phyloP scores from a whole-genome alignment of 306 rosid genomes.

The Styphnolobium japonicum region DNA sequence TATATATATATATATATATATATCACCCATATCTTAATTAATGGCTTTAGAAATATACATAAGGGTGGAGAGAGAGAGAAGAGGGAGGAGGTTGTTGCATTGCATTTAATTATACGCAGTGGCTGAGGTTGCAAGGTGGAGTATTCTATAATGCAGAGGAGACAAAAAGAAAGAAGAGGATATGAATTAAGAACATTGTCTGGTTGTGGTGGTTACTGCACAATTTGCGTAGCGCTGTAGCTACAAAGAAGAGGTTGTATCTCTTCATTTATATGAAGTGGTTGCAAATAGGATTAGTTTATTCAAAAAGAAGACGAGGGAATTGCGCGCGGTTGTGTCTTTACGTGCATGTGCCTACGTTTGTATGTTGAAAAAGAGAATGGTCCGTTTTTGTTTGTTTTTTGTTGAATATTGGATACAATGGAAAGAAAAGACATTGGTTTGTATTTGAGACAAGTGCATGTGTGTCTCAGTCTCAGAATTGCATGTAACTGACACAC shows the following conservation, averaged over 20 bases:
- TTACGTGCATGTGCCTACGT: conserved; percentile 7
- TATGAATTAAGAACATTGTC: conserved; percentile 20
- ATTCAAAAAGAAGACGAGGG: conserved; percentile 5
- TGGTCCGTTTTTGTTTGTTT: background rate
- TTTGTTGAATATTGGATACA: background rate
- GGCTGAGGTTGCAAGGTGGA: conserved; percentile 44
- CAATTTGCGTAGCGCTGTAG: conserved; percentile 13
- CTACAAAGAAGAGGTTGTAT: conserved; percentile 16
- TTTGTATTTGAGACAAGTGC: background rate
- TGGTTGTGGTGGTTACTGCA: conserved; percentile 15
- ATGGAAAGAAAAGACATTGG: background rate
- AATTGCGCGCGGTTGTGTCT: background rate
- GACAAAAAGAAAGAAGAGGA: background rate
- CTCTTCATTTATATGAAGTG: conserved; percentile 42
- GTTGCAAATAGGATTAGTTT: conserved; percentile 18
- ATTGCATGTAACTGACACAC: background rate
- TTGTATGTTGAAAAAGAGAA: conserved; percentile 6
- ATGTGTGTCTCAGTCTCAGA: background rate
- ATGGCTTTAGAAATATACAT: conserved; percentile 1
- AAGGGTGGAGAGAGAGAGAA: background rate
- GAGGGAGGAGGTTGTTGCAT: background rate
- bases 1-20: too few relatives aligned
- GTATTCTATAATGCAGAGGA: conserved; percentile 12
- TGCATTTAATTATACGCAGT: conserved; percentile 32
- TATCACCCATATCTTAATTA: background rate